Conservation (phyloP, 1,284 basidiomycete species). For the Fomitopsis pinicola region DNA sequence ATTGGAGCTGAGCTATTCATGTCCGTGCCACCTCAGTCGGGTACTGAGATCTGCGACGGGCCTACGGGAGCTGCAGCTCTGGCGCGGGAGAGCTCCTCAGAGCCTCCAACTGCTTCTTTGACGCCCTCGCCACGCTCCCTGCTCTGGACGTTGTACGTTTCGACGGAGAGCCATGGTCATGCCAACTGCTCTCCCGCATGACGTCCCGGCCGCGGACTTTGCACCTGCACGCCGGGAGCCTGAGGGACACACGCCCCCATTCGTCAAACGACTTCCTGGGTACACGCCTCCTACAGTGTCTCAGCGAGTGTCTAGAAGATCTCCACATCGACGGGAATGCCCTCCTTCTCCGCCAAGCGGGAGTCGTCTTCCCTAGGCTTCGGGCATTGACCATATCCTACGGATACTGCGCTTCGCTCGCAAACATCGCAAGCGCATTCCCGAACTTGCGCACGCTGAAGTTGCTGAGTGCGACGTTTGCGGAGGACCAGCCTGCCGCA, state of each 20-base stretch:
- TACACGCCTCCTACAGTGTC: background rate
- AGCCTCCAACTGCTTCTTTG: background rate
- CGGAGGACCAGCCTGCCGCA: background rate
- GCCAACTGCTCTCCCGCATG: background rate
- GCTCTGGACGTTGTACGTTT: background rate
- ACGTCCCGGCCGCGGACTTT: background rate
- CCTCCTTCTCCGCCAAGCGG: background rate
- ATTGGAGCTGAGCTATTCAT: background rate
- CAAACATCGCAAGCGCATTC: background rate
- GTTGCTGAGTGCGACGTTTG: background rate
- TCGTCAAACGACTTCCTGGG: no score
- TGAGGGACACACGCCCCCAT: no score
- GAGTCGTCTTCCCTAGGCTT: background rate
- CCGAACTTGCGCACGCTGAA: background rate
- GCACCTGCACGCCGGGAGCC: background rate
- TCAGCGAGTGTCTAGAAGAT: background rate
- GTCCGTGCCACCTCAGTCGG: background rate
- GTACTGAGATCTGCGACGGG: background rate
- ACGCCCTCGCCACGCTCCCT: background rate
- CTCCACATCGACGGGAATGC: background rate
- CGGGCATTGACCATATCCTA: background rate
- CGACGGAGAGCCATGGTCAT: background rate
- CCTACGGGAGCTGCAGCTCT: background rate
- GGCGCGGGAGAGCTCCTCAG: background rate
- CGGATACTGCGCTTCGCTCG: background rate